Conservation (phyloP, 371 early-diverging fungal genomes). For the Actinomortierella wolfii region DNA sequence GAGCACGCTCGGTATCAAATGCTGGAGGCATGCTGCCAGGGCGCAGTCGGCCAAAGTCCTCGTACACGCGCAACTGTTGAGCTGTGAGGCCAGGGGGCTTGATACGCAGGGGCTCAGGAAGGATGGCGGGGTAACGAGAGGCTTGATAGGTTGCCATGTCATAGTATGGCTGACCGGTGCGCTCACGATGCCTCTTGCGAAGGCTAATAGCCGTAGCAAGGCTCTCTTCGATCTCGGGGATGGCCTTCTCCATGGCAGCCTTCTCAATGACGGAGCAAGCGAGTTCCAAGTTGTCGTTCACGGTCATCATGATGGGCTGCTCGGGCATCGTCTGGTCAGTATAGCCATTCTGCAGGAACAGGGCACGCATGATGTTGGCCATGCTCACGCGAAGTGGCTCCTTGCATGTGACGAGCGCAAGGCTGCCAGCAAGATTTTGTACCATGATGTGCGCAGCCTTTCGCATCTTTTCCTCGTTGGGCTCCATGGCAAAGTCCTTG, state of each 20-base stretch:
- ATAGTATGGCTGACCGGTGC: constrained; percentile 86
- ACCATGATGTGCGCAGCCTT: constrained; percentile 95
- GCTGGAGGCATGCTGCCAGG: constrained; percentile 24
- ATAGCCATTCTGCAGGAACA: constrained; percentile 83
- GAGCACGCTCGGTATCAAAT: constrained; percentile 33
- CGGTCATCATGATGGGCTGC: constrained; percentile 77
- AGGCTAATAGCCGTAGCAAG: constrained; percentile 68
- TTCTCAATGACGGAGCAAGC: constrained; percentile 92
- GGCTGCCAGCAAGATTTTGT: constrained; percentile 78
- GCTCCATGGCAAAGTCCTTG: constrained; percentile 94
- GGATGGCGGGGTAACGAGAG: constrained; percentile 76
- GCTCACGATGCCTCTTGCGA: constrained; percentile 89
- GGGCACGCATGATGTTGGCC: constrained; percentile 72
- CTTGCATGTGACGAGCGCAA: constrained; percentile 91
- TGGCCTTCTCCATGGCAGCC: constrained; percentile 90
- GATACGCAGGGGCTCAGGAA: constrained; percentile 85
- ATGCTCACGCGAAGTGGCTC: constrained; percentile 93
- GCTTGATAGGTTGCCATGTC: constrained; percentile 78
- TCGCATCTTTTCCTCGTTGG: constrained; percentile 90
- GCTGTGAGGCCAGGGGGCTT: constrained; percentile 81
- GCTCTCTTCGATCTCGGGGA: constrained; percentile 83
- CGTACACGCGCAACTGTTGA: constrained; percentile 78
- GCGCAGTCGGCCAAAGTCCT: constrained; percentile 56
- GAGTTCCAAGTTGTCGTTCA: constrained; percentile 89
- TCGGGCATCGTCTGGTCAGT: constrained; percentile 82